Base-by-base conservation (phyloP, 176 grass and related monocot genomes). In the Saccharum spontaneum region DNA sequence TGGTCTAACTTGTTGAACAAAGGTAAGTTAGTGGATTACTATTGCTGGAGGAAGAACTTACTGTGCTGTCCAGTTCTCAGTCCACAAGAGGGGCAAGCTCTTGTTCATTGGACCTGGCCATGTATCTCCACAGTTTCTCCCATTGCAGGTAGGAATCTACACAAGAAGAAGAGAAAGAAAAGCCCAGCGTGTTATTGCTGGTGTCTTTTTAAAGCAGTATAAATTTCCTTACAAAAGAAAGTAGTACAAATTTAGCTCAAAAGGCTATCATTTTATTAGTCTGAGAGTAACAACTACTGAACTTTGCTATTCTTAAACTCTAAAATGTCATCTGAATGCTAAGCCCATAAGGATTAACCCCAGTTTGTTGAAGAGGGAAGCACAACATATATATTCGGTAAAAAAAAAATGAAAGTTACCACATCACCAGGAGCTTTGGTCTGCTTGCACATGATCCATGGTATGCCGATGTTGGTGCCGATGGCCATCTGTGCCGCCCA, bases 401-500 rank as follows among this genome's bases (percentile, higher is more conserved):
- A 33, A 62, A 62, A 40, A 49, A 28, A 63, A 5, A 2, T 65
- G 48, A 69, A 71, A 57, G 71, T 90, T 89, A 98, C 93, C 88
- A 98, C 89, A 34, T 85, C 57, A 41, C 80, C 81, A 60, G 96
- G 96, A 81, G 93, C 96, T 44, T 90, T 86, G 13, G 83, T 91
- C 73, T 98, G 89, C 83, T 98, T 98, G 91, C 96, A 98, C 93
- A 95, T 92, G 68, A 92, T 73, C 96, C 93, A 98, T 8, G 96
- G 96, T 41, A 98, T 86, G 7, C 93, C 93, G 6, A 78, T 83
- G 34, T 79, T 69, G 52, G 89, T 88, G 17, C 3, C 3, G 34
- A 70, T 9, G 24, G 93, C 91, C 96, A 94, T 90, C 9, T 89
- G 67, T 22, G 82, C 93, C 44, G 91, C 93, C 96, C 96, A 95